Base-by-base conservation (phyloP, 31 red algal species). In the Pterothamnion heteromorphum region DNA sequence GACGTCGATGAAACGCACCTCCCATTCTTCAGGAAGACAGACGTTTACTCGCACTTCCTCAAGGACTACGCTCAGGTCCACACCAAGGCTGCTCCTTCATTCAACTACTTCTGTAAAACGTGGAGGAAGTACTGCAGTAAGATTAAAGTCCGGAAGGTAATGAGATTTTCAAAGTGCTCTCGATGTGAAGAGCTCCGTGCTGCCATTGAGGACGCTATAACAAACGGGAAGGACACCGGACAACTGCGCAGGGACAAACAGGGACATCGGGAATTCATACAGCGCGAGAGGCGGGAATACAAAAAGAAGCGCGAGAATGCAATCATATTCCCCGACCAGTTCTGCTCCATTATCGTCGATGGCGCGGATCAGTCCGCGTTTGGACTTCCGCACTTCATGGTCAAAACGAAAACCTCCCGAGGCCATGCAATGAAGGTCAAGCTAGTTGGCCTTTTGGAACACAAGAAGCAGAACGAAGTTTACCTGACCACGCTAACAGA, bases 331-430 rank as follows among this genome's bases (percentile, higher is more conserved):
- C 57, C 88, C 0, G 2, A 21, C 3, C 14, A 22, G 1, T 0
- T 9, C 0, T 74, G 43, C 2, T 90, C 88, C 0, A 0, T 90
- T 74, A 90, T 90, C 26, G 57, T 90, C 1, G 88, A 90, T 38
- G 57, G 57, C 35, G 88, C 88, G 4, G 88, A 90, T 23, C 57
- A 90, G 0, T 35, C 44, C 1, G 43, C 88, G 26, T 74, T 72
- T 30, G 57, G 88, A 34, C 57, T 74, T 0, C 88, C 51, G 1
- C 39, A 90, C 27, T 90, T 58, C 27, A 9, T 2, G 0, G 22
- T 24, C 0, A 58, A 14, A 21, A 74, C 43, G 20, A 90, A 90
- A 74, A 51, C 74, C 32, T 44, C 5, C 0, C 74, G 20, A 74
- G 39, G 57, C 2, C 3, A 0, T 74, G 20, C 9, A 26, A 0